Base-by-base conservation (phyloP, 495 filamentous ascomycete species). In the Parathielavia appendiculata region DNA sequence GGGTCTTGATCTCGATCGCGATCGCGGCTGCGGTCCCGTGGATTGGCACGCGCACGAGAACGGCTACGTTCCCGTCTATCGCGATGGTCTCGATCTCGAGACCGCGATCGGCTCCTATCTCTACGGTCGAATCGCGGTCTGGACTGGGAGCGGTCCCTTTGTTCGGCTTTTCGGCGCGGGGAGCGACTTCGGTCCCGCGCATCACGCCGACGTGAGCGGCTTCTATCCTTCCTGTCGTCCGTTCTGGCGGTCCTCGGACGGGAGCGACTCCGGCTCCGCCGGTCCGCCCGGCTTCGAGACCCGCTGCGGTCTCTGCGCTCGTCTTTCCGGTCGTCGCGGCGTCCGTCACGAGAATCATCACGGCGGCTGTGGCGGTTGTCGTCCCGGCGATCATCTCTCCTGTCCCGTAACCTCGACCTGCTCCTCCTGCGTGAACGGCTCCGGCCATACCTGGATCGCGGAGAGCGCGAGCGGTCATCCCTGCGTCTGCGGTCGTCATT, bases 331-430 rank as follows among this genome's bases (percentile, higher is more conserved):
- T 61, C 60, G 38, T 63, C 63, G 7, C 51, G 34, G 4, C 62
- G 55, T 14, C 56, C 59, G 8, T 63, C 62, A 5, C 63, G 59
- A 2, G 57, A 47, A 20, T 66, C 63, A 38, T 69, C 65, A 5
- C 62, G 57, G 4, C 69, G 67, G 19, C 63, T 61, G 41, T 67
- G 63, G 8, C 69, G 70, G 7, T 77, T 75, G 60, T 77, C 76
- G 60, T 67, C 70, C 9, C 66, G 72, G 16, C 72, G 70, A 38
- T 70, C 62, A 40, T 57, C 46, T 47, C 49, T 45, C 43, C 56
- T 46, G 9, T 58, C 56, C 5, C 56, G 30, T 5, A 58, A 16
- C 30, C 56, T 45, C 9, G 56, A 58, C 26, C 56, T 39, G 35
- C 50, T 54, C 44, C 61, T 56, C 45, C 57, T 57, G 6, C 58